Evolutionary conservation across 2,329 filamentous ascomycete species (phyloP), one percentile per base, ranked within the genome.

Genomic region (Phaeosphaeria sp.): DNA sequence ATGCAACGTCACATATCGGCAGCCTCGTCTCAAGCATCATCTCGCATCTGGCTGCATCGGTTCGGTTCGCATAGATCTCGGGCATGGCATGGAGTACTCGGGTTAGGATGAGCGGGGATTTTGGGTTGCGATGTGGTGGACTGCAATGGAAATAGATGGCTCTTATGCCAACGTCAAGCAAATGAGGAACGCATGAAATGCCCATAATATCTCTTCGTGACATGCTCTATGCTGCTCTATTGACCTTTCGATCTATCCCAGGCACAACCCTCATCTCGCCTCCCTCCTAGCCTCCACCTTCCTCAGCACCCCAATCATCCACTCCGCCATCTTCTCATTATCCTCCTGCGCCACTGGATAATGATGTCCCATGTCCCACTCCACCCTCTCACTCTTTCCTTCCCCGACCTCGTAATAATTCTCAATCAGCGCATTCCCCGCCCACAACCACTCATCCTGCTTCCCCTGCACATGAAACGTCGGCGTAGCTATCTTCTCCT

Each of bases 321-420:
- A 76, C 15, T 71, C 59, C 46, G 41, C 62, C 18, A 77, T 65
- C 50, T 52, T 59, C 60, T 76, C 62, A 15, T 53, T 75, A 50
- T 78, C 72, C 52, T 75, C 75, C 1, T 61, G 43, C 33, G 52
- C 50, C 20, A 67, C 63, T 0, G 77, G 77, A 60, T 78, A 73
- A 64, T 74, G 65, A 71, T 79, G 77, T 0, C 74, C 74, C 59
- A 74, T 76, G 4, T 72, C 65, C 59, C 68, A 73, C 46, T 63
- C 61, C 52, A 65, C 52, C 0, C 72, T 60, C 36, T 64, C 60
- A 30, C 66, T 71, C 54, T 59, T 71, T 17, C 69, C 72, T 30
- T 64, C 64, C 0, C 46, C 65, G 4, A 64, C 54, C 27, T 72
- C 69, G 52, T 67, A 77, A 48, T 59, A 58, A n/a, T 50, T 64